These are phyloP conservation scores for Russula ochroleuca DNA, from an alignment of 768 basidiomycete species.

Conservation along the genomic window DNA sequence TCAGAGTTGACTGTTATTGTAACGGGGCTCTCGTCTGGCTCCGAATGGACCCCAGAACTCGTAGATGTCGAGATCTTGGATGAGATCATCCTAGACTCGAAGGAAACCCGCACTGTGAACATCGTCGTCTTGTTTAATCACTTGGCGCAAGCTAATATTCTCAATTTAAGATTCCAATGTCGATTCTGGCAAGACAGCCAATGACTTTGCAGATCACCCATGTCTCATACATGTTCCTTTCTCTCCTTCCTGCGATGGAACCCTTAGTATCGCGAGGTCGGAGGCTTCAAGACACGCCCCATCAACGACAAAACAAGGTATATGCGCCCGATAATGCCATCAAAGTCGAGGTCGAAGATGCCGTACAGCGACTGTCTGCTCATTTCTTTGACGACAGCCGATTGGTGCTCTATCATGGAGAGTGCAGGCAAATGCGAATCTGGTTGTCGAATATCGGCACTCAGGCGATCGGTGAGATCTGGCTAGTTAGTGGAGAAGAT, in stretches of 20 bases:
- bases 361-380: constrained; percentile 58
- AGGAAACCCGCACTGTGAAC: constrained; percentile 62
- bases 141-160: constrained; percentile 3
- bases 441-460: constrained; percentile 66
- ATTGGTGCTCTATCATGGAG: constrained; percentile 61
- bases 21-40: constrained; percentile 38
- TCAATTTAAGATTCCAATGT: constrained; percentile 52
- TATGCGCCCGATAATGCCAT: constrained; percentile 69
- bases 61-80: constrained; percentile 58
- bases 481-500: constrained; percentile 57
- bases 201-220: constrained; percentile 54
- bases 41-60: constrained; percentile 37
- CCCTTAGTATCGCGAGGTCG: constrained; percentile 65
- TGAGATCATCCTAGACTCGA: constrained; percentile 57
- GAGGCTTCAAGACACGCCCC: constrained; percentile 68
- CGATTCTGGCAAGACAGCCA: constrained; percentile 50
- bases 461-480: constrained; percentile 58
- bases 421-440: constrained; percentile 51
- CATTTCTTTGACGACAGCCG: constrained; percentile 52
- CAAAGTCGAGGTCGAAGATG: constrained; percentile 56
- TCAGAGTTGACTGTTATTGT: constrained; percentile 56
- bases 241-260: constrained; percentile 64
- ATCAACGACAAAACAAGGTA: constrained; percentile 60
- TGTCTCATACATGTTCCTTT: constrained; percentile 65
- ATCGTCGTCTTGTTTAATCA: background rate